Evolutionary conservation across 306 rosid genomes (phyloP).

Genomic region (Urtica urens): DNA sequence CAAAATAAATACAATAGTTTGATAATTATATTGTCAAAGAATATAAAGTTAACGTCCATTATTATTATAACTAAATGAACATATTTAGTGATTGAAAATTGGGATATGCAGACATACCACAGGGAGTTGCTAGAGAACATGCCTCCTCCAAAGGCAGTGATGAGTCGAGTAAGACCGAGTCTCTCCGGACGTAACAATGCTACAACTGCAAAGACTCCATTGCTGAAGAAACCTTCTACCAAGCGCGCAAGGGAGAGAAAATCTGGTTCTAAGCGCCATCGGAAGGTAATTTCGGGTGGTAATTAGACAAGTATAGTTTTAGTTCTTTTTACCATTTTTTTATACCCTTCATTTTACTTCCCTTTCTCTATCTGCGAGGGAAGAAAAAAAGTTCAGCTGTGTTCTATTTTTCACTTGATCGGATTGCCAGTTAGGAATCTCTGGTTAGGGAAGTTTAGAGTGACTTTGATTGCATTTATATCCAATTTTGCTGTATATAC

Average conservation of each 20-base stretch:
- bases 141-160: constrained; percentile 33
- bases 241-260: constrained; percentile 50
- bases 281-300: constrained; percentile 40
- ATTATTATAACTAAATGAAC: too few species aligned
- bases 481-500: constrained; percentile 40
- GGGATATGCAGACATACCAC: constrained; percentile 76
- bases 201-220: constrained; percentile 23
- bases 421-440: constrained; percentile 32
- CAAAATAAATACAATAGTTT: too few species aligned
- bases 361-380: constrained; percentile 19
- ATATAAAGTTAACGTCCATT: too few species aligned
- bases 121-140: constrained; percentile 63
- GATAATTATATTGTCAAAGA: too few species aligned
- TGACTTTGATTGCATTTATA: constrained; percentile 25
- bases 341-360: constrained; percentile 2
- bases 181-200: constrained; percentile 3
- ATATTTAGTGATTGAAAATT: too few species aligned
- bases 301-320: constrained; percentile 31
- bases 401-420: constrained; percentile 28
- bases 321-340: constrained; percentile 20
- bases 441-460: constrained; percentile 20
- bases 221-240: constrained; percentile 31
- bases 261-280: constrained; percentile 51
- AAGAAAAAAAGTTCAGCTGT: constrained; percentile 21
- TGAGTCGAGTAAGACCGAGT: constrained; percentile 22